These are phyloP conservation scores for Mycosphaerella sp. DNA, from an alignment of 2,329 filamentous ascomycete genomes.

Conservation along the genomic window DNA sequence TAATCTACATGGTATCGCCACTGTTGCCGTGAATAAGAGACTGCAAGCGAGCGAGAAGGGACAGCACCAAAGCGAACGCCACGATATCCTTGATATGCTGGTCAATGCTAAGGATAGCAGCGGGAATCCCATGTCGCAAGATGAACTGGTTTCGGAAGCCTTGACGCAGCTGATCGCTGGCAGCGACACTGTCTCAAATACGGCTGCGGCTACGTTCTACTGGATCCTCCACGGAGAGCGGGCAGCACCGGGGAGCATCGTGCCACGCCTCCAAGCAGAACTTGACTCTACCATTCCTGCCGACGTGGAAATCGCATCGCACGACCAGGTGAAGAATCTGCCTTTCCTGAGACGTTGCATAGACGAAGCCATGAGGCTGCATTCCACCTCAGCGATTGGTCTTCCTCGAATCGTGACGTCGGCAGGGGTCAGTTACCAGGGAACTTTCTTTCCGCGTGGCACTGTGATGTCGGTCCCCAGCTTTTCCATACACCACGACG, in stretches of 20 bases:
- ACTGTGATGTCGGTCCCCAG: conserved; percentile 34
- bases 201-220: conserved; percentile 25
- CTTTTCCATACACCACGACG: conserved; percentile 34
- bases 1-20: conserved; percentile 24
- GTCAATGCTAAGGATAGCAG: conserved; percentile 29
- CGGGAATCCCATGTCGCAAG: conserved; percentile 27
- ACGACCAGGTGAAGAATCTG: conserved; percentile 26
- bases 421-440: conserved; percentile 25
- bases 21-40: conserved; percentile 30
- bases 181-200: conserved; percentile 34
- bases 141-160: conserved; percentile 32
- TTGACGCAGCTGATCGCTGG: conserved; percentile 34
- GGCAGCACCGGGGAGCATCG: conserved; percentile 25
- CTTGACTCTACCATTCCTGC: conserved; percentile 26
- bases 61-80: conserved; percentile 11
- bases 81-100: conserved; percentile 32
- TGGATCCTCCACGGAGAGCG: conserved; percentile 23
- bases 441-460: conserved; percentile 23
- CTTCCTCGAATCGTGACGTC: conserved; percentile 25
- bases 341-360: conserved; percentile 30
- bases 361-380: conserved; percentile 31
- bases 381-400: conserved; percentile 29
- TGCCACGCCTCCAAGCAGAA: conserved; percentile 27
- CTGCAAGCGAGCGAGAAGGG: conserved; percentile 13
- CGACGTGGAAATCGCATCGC: conserved; percentile 13